These are phyloP conservation scores for Xylaria acuta DNA, from an alignment of 495 filamentous ascomycete species.

Conservation along the genomic window DNA sequence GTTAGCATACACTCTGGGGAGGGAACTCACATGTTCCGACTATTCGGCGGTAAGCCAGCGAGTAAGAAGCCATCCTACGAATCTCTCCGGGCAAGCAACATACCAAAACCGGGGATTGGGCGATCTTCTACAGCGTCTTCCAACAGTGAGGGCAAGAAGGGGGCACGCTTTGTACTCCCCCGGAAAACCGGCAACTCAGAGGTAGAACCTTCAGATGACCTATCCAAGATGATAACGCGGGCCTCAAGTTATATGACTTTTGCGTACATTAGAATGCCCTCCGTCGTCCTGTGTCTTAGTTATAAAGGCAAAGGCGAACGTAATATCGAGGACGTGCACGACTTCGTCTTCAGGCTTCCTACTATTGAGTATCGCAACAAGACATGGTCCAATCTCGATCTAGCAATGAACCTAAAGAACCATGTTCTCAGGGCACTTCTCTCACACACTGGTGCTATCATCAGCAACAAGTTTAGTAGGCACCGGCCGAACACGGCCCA, in stretches of 20 bases:
- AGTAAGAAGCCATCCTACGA: slow-evolving; percentile 72
- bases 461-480: slow-evolving; percentile 94
- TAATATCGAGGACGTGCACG: slow-evolving; percentile 94
- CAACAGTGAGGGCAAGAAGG: slow-evolving; percentile 57
- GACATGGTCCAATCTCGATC: slow-evolving; percentile 97
- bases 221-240: slow-evolving; percentile 97
- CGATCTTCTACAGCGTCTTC: slow-evolving; percentile 60
- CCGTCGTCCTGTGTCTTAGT: slow-evolving; percentile 91
- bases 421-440: slow-evolving; percentile 93
- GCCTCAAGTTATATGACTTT: slow-evolving; percentile 98
- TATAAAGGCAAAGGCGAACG: slow-evolving; percentile 96
- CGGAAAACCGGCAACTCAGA: slow-evolving; percentile 43
- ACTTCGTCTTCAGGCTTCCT: slow-evolving; percentile 95
- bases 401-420: slow-evolving; percentile 89
- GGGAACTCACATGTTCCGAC: slow-evolving; percentile 56
- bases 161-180: slow-evolving; percentile 52
- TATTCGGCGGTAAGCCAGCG: slow-evolving; percentile 56
- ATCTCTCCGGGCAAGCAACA: slow-evolving; percentile 60
- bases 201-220: slow-evolving; percentile 75
- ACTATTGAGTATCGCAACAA: slow-evolving; percentile 96
- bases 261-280: slow-evolving; percentile 91
- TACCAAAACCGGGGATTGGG: slow-evolving; percentile 53
- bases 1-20: slow-evolving; percentile 56
- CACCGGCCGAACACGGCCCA: slow-evolving; percentile 80
- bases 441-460: slow-evolving; percentile 92